Evolutionary conservation across 2,329 filamentous ascomycete species (phyloP).

Genomic region (Trichoderma aggressivum): DNA sequence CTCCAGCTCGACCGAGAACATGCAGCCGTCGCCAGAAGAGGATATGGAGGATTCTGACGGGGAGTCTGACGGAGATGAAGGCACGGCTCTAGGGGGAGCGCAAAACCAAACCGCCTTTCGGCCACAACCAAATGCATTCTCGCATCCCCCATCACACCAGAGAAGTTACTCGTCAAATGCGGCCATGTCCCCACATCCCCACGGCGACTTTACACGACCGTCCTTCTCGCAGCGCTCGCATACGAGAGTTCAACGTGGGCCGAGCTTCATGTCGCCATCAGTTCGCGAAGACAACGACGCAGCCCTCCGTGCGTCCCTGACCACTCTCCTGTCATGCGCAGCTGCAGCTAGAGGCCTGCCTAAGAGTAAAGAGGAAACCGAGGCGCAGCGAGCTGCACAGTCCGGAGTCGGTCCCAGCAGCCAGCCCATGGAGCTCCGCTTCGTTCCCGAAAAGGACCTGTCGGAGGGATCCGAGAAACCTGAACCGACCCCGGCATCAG

Average conservation of each 20-base stretch:
- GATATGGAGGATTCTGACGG: conserved; percentile 43
- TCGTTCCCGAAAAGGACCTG: conserved; percentile 60
- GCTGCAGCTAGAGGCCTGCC: conserved; percentile 80
- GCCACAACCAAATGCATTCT: conserved; percentile 89
- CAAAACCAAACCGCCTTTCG: conserved; percentile 62
- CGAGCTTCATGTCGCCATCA: conserved; percentile 68
- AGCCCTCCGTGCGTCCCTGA: conserved; percentile 86
- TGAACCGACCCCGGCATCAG: conserved; percentile 4
- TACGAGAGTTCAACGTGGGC: conserved; percentile 42
- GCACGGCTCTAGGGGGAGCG: conserved; percentile 70
- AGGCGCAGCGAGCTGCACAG: conserved; percentile 33
- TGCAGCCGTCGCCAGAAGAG: conserved; percentile 37
- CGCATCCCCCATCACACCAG: conserved; percentile 66
- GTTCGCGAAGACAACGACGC: conserved; percentile 89
- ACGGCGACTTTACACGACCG: conserved; percentile 49
- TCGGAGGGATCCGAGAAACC: conserved; percentile 35
- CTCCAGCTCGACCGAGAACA: conserved; percentile 57
- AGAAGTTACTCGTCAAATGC: conserved; percentile 50
- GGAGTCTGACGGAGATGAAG: conserved; percentile 63
- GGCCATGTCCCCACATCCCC: conserved; percentile 46
- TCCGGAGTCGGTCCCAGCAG: conserved; percentile 43
- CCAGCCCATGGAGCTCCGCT: conserved; percentile 56
- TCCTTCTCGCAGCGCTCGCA: conserved; percentile 48
- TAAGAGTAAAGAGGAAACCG: conserved; percentile 55
- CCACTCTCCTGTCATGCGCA: conserved; percentile 90